These are phyloP conservation scores for Tilletia indica DNA, from an alignment of 1,284 basidiomycete genomes.

Conservation along the genomic window DNA sequence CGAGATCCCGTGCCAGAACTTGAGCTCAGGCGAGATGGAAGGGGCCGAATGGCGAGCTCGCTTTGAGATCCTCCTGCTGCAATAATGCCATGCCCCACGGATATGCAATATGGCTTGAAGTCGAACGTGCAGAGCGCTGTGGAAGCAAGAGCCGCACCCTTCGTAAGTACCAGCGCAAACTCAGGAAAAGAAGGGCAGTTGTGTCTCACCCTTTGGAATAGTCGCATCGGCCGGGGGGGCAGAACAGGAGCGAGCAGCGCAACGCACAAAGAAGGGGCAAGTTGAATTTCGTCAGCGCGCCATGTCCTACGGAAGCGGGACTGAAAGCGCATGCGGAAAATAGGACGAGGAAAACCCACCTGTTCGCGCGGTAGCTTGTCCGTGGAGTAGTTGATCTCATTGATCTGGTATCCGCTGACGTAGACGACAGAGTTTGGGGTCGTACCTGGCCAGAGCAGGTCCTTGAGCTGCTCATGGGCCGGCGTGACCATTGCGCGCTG, in stretches of 20 bases:
- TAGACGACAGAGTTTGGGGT: slow-evolving; percentile 30
- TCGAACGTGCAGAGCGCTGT: slow-evolving; percentile 68
- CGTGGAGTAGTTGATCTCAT: slow-evolving; percentile 36
- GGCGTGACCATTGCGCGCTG: slow-evolving; percentile 2
- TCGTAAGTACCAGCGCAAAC: slow-evolving; percentile 31
- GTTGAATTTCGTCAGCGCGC: too few species aligned
- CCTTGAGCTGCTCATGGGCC: slow-evolving; percentile 10
- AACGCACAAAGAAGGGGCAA: too few species aligned
- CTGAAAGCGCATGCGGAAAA: background rate
- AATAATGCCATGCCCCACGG: slow-evolving; percentile 62
- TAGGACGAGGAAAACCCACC: background rate
- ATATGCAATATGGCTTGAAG: slow-evolving; percentile 65
- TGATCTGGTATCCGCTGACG: slow-evolving; percentile 36
- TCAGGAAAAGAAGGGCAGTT: background rate
- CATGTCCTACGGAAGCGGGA: too few species aligned
- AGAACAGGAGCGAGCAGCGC: background rate
- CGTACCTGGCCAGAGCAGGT: slow-evolving; percentile 15
- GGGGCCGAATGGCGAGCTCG: slow-evolving; percentile 69
- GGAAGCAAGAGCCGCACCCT: too few species aligned
- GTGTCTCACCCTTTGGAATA: background rate
- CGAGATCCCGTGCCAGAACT: too few species aligned
- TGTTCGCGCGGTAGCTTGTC: slow-evolving; percentile 23
- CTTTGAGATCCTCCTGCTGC: slow-evolving; percentile 78
- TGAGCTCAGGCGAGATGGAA: slow-evolving; percentile 54
- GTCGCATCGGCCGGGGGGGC: background rate